Evolutionary conservation across 2,329 filamentous ascomycete genomes (phyloP), one percentile per base, ranked within the genome.

Genomic region (Cytospora leucostoma): DNA sequence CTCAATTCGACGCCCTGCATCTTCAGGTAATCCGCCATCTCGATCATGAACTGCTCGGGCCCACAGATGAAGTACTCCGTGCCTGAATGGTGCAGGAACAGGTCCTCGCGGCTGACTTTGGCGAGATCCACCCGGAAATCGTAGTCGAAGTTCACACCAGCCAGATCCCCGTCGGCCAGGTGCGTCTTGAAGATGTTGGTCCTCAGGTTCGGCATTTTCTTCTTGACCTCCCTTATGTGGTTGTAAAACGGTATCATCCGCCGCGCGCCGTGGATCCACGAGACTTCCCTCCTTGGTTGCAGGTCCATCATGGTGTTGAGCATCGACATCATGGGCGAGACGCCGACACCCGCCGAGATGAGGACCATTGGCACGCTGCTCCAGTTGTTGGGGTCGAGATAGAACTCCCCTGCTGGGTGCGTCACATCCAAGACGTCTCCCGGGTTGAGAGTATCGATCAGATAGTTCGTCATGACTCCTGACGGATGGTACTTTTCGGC

Each of bases 401-500:
- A 84, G 74, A 88, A 87, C 69, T 88, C 84, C 50, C 86, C 86
- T 4, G 78, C 80, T 0, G 90, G 90, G 71, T 91, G 88, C 3
- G 87, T 88, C 12, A 92, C 76, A 66, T 88, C 79, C 11, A 93
- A 71, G 0, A 79, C 70, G 70, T 90, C 87, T 49, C 89, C 89
- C 50, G 83, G 81, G 1, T 81, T 76, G 72, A 86, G 83, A 19
- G 77, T 75, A 67, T 87, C 83, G 71, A 92, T 86, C 40, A 93
- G 78, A 49, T 89, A 77, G 71, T 91, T 92, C 56, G 88, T 91
- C 19, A 93, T 82, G 65, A 87, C 82, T 33, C 90, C 89, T 15
- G 53, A n/a, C 5, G 64, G 64, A 15, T 57, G 56, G 10, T 56
- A 35, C 17, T 35, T 32, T 6, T 54, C 6, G 34, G 32, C n/a